Evolutionary conservation across 352 stramenopile species (phyloP).

Genomic region (Aphanomyces astaci): DNA sequence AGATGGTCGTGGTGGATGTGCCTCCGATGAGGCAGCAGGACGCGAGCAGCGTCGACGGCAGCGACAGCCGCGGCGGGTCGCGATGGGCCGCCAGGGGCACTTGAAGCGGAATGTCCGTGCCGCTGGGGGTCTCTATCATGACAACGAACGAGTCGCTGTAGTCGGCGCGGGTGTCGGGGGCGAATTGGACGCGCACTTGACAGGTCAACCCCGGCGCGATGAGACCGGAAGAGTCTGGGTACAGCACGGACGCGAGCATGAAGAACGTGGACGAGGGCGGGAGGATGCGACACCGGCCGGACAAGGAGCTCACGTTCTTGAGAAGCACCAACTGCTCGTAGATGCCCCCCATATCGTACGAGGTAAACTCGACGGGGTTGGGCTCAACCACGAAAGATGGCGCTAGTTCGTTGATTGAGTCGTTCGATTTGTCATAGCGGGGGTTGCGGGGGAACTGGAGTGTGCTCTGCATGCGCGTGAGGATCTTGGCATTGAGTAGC

Average conservation of each 20-base stretch:
- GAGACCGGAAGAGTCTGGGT: conserved; percentile 45
- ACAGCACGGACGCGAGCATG: conserved; percentile 43
- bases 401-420: background rate
- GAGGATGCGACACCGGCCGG: conserved; percentile 51
- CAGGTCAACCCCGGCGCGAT: conserved; percentile 67
- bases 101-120: conserved; percentile 13
- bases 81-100: conserved; percentile 45
- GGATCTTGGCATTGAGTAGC: conserved; percentile 56
- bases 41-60: conserved; percentile 47
- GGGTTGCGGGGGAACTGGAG: conserved; percentile 68
- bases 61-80: conserved; percentile 50
- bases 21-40: conserved; percentile 57
- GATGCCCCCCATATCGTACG: conserved; percentile 63
- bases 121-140: conserved; percentile 39
- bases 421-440: conserved; percentile 31
- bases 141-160: conserved; percentile 57
- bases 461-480: conserved; percentile 69
- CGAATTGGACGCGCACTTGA: conserved; percentile 48
- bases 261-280: conserved; percentile 59
- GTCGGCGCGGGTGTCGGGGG: conserved; percentile 61
- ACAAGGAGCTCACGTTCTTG: conserved; percentile 49
- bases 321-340: conserved; percentile 67
- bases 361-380: conserved; percentile 48
- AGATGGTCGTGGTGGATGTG: conserved; percentile 35
- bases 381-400: conserved; percentile 44